These are phyloP conservation scores for Anisodus acutangulus DNA, from an alignment of 257 asterid genomes.

Conservation along the genomic window DNA sequence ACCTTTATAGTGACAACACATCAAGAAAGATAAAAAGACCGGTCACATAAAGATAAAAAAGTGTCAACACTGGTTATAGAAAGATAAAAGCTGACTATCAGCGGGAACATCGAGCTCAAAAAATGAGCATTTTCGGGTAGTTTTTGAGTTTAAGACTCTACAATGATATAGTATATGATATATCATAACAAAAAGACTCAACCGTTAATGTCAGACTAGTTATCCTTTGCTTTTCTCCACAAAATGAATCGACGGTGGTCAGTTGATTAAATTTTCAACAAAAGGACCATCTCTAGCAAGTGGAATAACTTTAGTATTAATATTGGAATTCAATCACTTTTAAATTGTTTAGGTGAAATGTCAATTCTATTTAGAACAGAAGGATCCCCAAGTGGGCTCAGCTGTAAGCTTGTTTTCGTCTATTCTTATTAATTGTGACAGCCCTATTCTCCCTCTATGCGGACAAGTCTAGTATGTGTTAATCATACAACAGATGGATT, in stretches of 20 bases:
- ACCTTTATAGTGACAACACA: too few relatives aligned
- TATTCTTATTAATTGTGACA: background rate
- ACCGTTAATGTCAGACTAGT: background rate
- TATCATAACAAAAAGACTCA: background rate
- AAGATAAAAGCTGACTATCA: too few relatives aligned
- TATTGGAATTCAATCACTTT: conserved; percentile 8
- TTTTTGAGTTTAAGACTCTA: too few relatives aligned
- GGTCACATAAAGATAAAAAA: too few relatives aligned
- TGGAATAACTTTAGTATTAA: background rate
- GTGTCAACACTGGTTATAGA: too few relatives aligned
- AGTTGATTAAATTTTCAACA: background rate
- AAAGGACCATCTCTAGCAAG: conserved; percentile 17
- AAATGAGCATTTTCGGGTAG: too few relatives aligned
- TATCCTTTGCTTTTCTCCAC: background rate
- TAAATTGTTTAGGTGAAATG: conserved; percentile 6
- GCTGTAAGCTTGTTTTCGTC: background rate
- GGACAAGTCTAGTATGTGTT: background rate
- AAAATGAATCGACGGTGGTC: background rate
- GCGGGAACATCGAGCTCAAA: too few relatives aligned
- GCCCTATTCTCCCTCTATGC: background rate
- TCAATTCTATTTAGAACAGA: conserved; percentile 17
- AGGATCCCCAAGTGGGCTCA: conserved; percentile 21
- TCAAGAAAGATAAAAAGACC: too few relatives aligned
- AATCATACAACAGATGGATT: background rate
- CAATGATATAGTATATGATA: too few relatives aligned